These are phyloP conservation scores for Mycena alexandri DNA, from an alignment of 768 basidiomycete species.

Conservation along the genomic window DNA sequence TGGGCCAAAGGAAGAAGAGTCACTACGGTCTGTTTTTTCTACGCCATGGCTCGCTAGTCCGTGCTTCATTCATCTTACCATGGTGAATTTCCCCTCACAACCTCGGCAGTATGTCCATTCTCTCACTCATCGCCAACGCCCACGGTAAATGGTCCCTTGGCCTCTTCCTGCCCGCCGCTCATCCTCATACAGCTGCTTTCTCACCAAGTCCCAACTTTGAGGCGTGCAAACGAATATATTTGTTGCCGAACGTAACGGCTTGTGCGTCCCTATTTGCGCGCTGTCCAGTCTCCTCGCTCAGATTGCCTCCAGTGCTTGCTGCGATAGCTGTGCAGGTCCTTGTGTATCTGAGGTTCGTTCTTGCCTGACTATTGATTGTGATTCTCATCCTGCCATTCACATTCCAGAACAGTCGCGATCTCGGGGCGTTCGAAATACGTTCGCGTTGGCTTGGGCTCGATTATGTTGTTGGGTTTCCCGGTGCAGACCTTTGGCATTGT, in stretches of 20 bases:
- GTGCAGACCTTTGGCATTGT: constrained; percentile 29
- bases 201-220: not conserved
- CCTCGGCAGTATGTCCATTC: constrained; percentile 20
- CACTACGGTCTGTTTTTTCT: constrained; percentile 27
- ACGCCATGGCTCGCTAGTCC: constrained; percentile 34
- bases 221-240: constrained; percentile 18
- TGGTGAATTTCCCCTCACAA: not conserved
- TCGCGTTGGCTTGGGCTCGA: constrained; percentile 13
- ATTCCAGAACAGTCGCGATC: constrained; percentile 9
- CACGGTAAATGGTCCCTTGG: not conserved
- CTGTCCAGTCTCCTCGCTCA: not conserved
- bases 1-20: constrained; percentile 22
- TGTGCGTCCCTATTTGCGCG: not conserved
- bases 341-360: constrained; percentile 24
- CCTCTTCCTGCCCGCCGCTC: not conserved
- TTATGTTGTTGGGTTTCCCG: constrained; percentile 27
- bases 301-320: constrained; percentile 17
- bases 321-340: constrained; percentile 26
- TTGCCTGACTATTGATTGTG: not conserved
- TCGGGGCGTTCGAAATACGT: constrained; percentile 21
- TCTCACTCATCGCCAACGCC: constrained; percentile 21
- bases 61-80: not conserved
- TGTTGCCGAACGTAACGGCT: constrained; percentile 31
- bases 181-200: not conserved
- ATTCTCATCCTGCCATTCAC: no score